Evolutionary conservation across 225 moss, liverwort and hornwort species (phyloP).

Genomic region (Neckera pumila): DNA sequence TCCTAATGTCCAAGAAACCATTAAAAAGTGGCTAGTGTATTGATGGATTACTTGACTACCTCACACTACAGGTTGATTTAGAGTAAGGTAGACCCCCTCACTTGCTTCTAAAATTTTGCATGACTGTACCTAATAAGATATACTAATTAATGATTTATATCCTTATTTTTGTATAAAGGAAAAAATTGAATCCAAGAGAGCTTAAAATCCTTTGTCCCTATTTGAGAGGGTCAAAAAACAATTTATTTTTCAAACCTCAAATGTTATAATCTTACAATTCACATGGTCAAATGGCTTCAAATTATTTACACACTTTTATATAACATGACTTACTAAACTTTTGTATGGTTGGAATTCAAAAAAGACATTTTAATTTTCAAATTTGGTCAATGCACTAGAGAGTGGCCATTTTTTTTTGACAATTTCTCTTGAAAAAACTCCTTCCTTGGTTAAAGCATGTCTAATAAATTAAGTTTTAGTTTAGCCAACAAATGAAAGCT

Average conservation of each 20-base stretch:
- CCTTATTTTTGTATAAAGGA: background rate
- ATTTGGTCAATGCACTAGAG: background rate
- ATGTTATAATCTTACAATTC: background rate
- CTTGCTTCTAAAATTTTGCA: background rate
- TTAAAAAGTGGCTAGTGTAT: background rate
- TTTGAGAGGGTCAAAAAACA: rapidly evolving
- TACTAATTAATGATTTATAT: background rate
- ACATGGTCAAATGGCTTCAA: background rate
- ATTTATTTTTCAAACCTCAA: background rate
- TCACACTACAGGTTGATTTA: background rate
- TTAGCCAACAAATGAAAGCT: background rate
- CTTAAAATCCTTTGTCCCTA: background rate
- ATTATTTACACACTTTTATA: background rate
- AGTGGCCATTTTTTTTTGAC: background rate
- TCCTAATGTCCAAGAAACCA: background rate
- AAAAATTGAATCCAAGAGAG: background rate
- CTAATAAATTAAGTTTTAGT: background rate
- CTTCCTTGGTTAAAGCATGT: background rate
- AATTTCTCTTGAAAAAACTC: background rate
- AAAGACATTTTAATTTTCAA: background rate
- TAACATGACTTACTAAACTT: background rate
- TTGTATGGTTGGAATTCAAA: background rate
- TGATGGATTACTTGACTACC: background rate
- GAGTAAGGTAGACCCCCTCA: background rate
- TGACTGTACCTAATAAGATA: background rate